These are phyloP conservation scores for Porcisia hertigi DNA, from an alignment of 208 protist genomes.

Conservation along the genomic window DNA sequence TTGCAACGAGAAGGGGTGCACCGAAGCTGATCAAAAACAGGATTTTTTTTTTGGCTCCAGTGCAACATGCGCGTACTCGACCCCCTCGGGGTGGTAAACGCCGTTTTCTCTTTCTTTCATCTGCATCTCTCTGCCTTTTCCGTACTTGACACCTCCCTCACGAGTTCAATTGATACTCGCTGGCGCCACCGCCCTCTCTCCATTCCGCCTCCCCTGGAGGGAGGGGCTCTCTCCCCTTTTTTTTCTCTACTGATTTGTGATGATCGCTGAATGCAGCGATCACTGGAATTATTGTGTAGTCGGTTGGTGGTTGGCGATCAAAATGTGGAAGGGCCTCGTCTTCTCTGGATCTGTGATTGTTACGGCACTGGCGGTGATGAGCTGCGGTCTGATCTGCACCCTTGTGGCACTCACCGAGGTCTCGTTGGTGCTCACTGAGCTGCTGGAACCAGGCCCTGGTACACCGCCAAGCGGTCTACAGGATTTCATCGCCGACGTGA, in stretches of 20 bases:
- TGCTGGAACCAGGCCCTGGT: not conserved
- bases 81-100: too few relatives aligned
- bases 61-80: too few relatives aligned
- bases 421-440: not conserved
- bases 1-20: too few relatives aligned
- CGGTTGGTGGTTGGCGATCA: not conserved
- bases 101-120: too few relatives aligned
- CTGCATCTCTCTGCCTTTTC: too few relatives aligned
- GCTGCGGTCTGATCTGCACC: slow-evolving; percentile 10
- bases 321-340: not conserved
- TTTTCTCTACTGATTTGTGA: not conserved
- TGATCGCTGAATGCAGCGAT: not conserved
- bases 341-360: slow-evolving; percentile 17
- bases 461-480: not conserved
- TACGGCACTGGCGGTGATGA: slow-evolving; percentile 15
- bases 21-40: too few relatives aligned
- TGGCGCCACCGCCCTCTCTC: too few relatives aligned
- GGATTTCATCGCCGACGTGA: slow-evolving; percentile 3
- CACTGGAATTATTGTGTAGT: too few relatives aligned
- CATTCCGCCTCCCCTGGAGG: too few relatives aligned
- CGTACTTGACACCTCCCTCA: too few relatives aligned
- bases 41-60: too few relatives aligned
- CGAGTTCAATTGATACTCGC: too few relatives aligned
- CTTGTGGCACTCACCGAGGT: slow-evolving; percentile 15
- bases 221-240: not conserved